Conservation (phyloP, 306 rosid genomes). For the Trifolium repens region DNA sequence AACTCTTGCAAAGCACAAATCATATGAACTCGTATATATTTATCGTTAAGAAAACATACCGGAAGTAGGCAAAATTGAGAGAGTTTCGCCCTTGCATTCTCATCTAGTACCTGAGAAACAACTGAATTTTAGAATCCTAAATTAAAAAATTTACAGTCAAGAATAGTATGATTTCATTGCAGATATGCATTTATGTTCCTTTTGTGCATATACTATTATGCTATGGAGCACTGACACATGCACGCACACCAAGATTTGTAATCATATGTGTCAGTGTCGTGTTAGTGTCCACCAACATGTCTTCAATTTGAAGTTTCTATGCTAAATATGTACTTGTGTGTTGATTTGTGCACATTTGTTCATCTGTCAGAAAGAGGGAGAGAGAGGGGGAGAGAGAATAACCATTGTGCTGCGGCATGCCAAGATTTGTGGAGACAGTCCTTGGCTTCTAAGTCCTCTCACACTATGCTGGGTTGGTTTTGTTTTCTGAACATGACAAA, state of each 20-base stretch:
- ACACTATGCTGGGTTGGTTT: slow-evolving; percentile 92
- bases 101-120: slow-evolving; percentile 72
- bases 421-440: slow-evolving; percentile 74
- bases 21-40: slow-evolving; percentile 18
- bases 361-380: not conserved
- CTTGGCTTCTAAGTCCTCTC: slow-evolving; percentile 73
- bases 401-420: slow-evolving; percentile 90
- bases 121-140: slow-evolving; percentile 29
- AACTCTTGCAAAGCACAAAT: slow-evolving; percentile 39
- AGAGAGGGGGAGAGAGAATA: slow-evolving; percentile 27
- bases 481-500: slow-evolving; percentile 62
- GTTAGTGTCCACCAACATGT: not conserved
- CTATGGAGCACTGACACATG: not conserved
- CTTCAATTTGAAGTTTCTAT: not conserved
- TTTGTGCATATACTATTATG: not conserved
- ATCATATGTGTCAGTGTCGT: not conserved
- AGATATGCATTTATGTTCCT: not conserved
- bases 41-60: slow-evolving; percentile 51
- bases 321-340: not conserved
- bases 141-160: slow-evolving; percentile 12
- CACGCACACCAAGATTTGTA: not conserved
- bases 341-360: slow-evolving; percentile 8
- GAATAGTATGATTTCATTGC: slow-evolving; percentile 21
- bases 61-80: slow-evolving; percentile 88
- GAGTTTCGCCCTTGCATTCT: slow-evolving; percentile 68